Base-by-base conservation (phyloP, 805 yeast genomes). In the Tanozyma kutaoensis region DNA sequence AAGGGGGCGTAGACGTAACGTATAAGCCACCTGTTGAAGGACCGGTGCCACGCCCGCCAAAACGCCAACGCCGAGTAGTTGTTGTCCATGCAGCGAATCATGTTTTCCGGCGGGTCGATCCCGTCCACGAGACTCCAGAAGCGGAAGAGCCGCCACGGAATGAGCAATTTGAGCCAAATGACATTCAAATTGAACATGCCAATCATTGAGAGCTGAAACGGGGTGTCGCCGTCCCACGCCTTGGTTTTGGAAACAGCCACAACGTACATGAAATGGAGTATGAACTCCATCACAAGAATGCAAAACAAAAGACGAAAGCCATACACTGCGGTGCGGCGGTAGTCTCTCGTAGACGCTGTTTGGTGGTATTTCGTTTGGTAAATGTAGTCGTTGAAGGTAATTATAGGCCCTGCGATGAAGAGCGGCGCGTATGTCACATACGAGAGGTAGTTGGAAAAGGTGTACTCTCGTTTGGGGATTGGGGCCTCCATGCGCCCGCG, bases 1-100 rank as follows among this genome's bases (percentile, higher is more conserved):
- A 91, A 55, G 3, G 98, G 98, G 14, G 91, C 65, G 42, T 91
- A 91, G 22, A 91, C 68, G 50, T 91, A 91, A 34, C 94, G 65
- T 15, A 80, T 68, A 19, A 81, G 78, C 93, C 95, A 91, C 39
- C 78, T 69, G 53, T 88, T 86, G 56, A 62, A 91, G 25, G 93
- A 77, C 44, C 97, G 69, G 52, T 91, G 99, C 99, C 99, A 91
- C 3, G 95, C 93, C 46, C 97, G 68, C 99, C 99, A 91, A 49
- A 91, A 91, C n/a, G 91, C 84, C 34, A 82, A 51, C 0, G 95
- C 91, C 19, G 93, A 78, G 50, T 76, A 91, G 52, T 91, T 91
- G 52, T 91, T 84, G 48, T 84, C 80, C 72, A 91, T 82, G 47
- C 97, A 86, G 32, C 99, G 63, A 30, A 91, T 74, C 97, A 91